Evolutionary conservation across 2,329 filamentous ascomycete genomes (phyloP), one percentile per base, ranked within the genome.

Genomic region (Pseudogymnoascus sp.): DNA sequence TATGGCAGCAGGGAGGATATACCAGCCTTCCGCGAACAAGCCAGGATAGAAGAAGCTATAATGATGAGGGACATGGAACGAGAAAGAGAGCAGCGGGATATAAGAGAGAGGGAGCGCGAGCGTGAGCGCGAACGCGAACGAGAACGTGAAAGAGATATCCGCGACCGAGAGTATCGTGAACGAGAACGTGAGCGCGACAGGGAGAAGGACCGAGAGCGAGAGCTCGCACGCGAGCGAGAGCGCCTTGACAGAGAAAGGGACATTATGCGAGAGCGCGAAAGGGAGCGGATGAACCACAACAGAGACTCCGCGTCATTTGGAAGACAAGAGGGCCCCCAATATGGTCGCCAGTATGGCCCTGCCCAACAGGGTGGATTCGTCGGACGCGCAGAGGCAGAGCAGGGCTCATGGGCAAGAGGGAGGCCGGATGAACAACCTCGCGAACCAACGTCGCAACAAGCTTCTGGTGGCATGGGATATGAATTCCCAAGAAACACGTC

Each of bases 41-140:
- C 60, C 64, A 70, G 60, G 79, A 81, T 8, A 70, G 76, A 58
- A 84, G 83, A 65, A 71, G 69, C 0, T 82, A 85, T 50, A 76
- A 79, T 60, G 73, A 75, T 1, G 71, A 73, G 21, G 70, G 73
- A 10, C 11, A 59, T 37, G 57, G 78, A 76, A 58, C 74, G 81
- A 44, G 84, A 71, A 15, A 63, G 70, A 26, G 62, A 64, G 40
- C 67, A 68, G 41, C 61, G 66, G 58, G 64, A 68, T 5, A 54
- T 54, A 2, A 50, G 60, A 17, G 62, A 69, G 37, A 39, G 60
- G 31, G 68, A 66, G 66, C 39, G 60, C 81, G 60, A 59, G 10
- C 62, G 73, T 61, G 79, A 79, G 44, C 71, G 76, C 6, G 76
- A 79, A 57, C 70, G 76, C 7, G 76, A 78, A 62, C 73, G 74